Percentiles rank a stretch among this genome's conserved stretches.
Conservation (phyloP, 2,329 filamentous ascomycete genomes). For the Ceratocystiopsis brevicomis region DNA sequence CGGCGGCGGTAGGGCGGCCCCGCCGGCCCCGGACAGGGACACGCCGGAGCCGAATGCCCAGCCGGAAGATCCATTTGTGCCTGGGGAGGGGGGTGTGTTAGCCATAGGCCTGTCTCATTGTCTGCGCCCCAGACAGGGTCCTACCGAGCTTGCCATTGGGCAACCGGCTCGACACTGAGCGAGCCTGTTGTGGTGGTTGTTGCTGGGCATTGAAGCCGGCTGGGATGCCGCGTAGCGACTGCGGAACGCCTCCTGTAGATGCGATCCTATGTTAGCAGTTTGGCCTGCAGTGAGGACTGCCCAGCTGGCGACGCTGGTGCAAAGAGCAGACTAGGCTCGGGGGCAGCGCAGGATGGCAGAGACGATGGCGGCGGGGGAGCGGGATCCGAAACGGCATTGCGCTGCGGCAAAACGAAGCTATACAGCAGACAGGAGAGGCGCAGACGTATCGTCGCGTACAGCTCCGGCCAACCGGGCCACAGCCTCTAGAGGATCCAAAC, state of each 20-base stretch:
- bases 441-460: too few species aligned
- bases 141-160: slow-evolving; percentile 47
- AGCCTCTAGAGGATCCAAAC: too few species aligned
- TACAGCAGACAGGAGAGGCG: too few species aligned
- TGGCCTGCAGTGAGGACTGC: too few species aligned
- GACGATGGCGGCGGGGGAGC: too few species aligned
- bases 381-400: too few species aligned
- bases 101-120: background rate
- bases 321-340: too few species aligned
- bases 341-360: too few species aligned
- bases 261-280: too few species aligned
- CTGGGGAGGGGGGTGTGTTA: slow-evolving; percentile 13
- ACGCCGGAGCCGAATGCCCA: slow-evolving; percentile 45
- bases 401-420: too few species aligned
- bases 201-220: slow-evolving; percentile 40
- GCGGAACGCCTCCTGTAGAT: slow-evolving; percentile 35
- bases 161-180: slow-evolving; percentile 38
- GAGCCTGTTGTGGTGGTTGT: slow-evolving; percentile 32
- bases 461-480: too few species aligned
- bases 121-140: background rate
- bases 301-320: too few species aligned
- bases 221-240: slow-evolving; percentile 42
- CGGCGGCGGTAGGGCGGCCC: slow-evolving; percentile 27
- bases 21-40: slow-evolving; percentile 35
- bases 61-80: slow-evolving; percentile 28